Conservation (phyloP, 495 filamentous ascomycete species). For the Penicillium manginii region DNA sequence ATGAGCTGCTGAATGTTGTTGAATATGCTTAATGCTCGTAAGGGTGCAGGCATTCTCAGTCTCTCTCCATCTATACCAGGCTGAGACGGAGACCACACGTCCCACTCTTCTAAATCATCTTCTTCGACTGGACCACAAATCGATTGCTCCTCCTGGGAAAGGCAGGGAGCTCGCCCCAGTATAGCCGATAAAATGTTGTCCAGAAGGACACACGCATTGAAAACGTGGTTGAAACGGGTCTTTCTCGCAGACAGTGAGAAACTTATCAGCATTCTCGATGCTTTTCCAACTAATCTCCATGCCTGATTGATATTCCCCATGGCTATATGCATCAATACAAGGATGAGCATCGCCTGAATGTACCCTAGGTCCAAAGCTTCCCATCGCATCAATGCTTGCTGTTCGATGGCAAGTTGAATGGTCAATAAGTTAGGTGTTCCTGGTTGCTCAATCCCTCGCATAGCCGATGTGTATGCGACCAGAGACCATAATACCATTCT, state of each 20-base stretch:
- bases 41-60: slow-evolving; percentile 7
- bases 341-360: slow-evolving; percentile 58
- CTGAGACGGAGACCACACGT: slow-evolving; percentile 16
- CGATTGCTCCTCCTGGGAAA: slow-evolving; percentile 15
- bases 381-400: slow-evolving; percentile 15
- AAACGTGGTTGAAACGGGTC: slow-evolving; percentile 22
- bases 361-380: slow-evolving; percentile 51
- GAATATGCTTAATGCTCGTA: slow-evolving; percentile 27
- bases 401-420: slow-evolving; percentile 19
- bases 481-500: slow-evolving; percentile 28
- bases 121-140: slow-evolving; percentile 13
- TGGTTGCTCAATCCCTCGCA: not conserved
- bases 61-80: not conserved
- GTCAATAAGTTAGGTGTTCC: not conserved
- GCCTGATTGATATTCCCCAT: slow-evolving; percentile 43
- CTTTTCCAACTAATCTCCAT: slow-evolving; percentile 56
- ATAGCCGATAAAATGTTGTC: slow-evolving; percentile 27
- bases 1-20: slow-evolving; percentile 19
- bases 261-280: slow-evolving; percentile 49
- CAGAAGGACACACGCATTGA: slow-evolving; percentile 26
- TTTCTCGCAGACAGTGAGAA: slow-evolving; percentile 8
- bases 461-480: slow-evolving; percentile 18
- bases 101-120: slow-evolving; percentile 31
- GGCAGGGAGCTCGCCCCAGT: slow-evolving; percentile 13
- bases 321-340: slow-evolving; percentile 54